Evolutionary conservation across 2,329 filamentous ascomycete species (phyloP).

Genomic region (Bimuria novae-zelandiae): DNA sequence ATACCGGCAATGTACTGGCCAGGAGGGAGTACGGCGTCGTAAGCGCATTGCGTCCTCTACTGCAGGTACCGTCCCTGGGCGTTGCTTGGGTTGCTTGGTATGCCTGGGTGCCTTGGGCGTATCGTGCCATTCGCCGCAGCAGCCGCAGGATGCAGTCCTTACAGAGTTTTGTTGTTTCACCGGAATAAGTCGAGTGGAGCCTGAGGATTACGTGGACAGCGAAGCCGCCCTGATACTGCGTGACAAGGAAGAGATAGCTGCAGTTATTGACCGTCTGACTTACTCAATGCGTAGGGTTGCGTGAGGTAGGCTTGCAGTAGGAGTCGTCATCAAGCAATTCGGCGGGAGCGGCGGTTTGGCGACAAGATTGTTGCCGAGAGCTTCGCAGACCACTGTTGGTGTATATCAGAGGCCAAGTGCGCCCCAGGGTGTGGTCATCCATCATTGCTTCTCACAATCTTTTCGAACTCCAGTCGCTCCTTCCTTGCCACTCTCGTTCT

Average conservation of each 20-base stretch:
- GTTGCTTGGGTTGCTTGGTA: constrained; percentile 2
- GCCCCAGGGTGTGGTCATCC: background rate
- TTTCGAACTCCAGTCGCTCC: constrained; percentile 9
- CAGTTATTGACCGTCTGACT: too few relatives aligned
- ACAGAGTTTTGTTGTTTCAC: too few relatives aligned
- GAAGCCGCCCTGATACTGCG: too few relatives aligned
- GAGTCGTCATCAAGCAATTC: constrained; percentile 10
- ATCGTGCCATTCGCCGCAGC: background rate
- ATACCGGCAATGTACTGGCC: constrained; percentile 1
- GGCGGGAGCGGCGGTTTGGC: background rate
- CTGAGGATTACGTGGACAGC: too few relatives aligned
- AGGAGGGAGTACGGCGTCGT: constrained; percentile 13
- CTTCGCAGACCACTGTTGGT: background rate
- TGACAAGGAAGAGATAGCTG: too few relatives aligned
- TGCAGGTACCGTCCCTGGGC: constrained; percentile 11
- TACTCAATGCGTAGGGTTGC: too few relatives aligned
- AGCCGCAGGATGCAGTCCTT: too few relatives aligned
- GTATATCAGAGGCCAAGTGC: constrained; percentile 14
- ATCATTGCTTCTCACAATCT: background rate
- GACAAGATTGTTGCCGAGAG: background rate
- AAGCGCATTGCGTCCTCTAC: constrained; percentile 9
- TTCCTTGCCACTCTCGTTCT: constrained; percentile 7
- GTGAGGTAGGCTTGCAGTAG: constrained; percentile 1
- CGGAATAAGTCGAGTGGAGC: too few relatives aligned
- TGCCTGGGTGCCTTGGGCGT: background rate